These are phyloP conservation scores for Barnettozyma salicaria DNA, from an alignment of 805 yeast genomes.

Conservation along the genomic window DNA sequence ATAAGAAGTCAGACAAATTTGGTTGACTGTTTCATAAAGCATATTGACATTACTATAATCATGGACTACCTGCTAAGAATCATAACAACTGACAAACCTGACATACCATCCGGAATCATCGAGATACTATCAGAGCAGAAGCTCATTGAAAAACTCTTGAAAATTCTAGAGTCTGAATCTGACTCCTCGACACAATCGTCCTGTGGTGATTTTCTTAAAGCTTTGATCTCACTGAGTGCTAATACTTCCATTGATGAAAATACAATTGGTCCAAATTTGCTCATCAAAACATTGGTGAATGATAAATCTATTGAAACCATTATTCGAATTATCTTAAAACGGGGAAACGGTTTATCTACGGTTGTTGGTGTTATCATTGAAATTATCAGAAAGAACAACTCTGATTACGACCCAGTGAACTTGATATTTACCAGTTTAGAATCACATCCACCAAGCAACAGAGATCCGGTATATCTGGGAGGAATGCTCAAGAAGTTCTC, in stretches of 20 bases:
- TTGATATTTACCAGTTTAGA: constrained; percentile 69
- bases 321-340: constrained; percentile 59
- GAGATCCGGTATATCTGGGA: constrained; percentile 91
- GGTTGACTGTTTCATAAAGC: constrained; percentile 66
- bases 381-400: constrained; percentile 87
- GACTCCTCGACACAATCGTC: constrained; percentile 73
- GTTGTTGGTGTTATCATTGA: constrained; percentile 93
- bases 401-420: constrained; percentile 87
- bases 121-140: constrained; percentile 70
- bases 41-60: constrained; percentile 81
- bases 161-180: constrained; percentile 56
- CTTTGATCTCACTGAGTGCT: constrained; percentile 90
- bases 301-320: constrained; percentile 55
- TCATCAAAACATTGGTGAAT: constrained; percentile 81
- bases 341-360: constrained; percentile 78
- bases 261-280: constrained; percentile 89
- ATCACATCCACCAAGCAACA: constrained; percentile 78
- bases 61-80: constrained; percentile 88
- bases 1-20: constrained; percentile 48
- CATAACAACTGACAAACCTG: constrained; percentile 87
- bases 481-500: constrained; percentile 71
- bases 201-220: constrained; percentile 90
- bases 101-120: constrained; percentile 81
- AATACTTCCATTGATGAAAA: constrained; percentile 73
- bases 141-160: constrained; percentile 64